Evolutionary conservation across 163 green algal genomes (phyloP).

Genomic region (Prototheca stagnorum): DNA sequence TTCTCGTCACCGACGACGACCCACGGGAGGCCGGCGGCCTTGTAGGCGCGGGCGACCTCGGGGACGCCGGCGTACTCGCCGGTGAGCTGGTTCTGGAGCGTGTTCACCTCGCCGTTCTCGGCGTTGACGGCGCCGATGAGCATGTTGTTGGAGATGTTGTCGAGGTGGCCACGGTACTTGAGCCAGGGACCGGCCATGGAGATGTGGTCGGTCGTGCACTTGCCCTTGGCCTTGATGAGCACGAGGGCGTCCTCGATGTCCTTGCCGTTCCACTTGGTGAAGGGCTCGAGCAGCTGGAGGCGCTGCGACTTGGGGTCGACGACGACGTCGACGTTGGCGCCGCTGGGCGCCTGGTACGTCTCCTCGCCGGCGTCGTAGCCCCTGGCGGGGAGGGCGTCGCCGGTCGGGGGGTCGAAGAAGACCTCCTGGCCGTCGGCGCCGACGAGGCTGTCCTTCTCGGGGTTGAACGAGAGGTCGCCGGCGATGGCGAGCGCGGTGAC

Average conservation of each 20-base stretch:
- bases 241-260: constrained; percentile 36
- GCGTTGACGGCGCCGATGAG: constrained; percentile 75
- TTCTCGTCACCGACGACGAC: constrained; percentile 95
- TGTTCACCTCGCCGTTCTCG: constrained; percentile 75
- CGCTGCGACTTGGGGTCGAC: constrained; percentile 63
- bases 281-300: constrained; percentile 80
- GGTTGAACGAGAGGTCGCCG: constrained; percentile 89
- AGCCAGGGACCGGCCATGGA: constrained; percentile 92
- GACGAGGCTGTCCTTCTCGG: constrained; percentile 82
- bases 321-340: constrained; percentile 28
- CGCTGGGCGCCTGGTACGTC: constrained; percentile 73
- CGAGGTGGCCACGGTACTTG: constrained; percentile 88
- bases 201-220: constrained; percentile 98
- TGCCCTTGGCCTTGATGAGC: constrained; percentile 90
- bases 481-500: constrained; percentile 73
- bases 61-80: constrained; percentile 71
- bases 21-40: constrained; percentile 56
- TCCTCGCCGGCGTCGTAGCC: constrained; percentile 76
- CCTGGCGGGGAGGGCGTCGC: constrained; percentile 71
- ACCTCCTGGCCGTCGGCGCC: constrained; percentile 75
- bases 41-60: constrained; percentile 61
- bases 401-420: constrained; percentile 52
- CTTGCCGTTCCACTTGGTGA: constrained; percentile 61
- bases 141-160: constrained; percentile 99
- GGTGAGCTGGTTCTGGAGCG: constrained; percentile 53